These are phyloP conservation scores for Rhynchospora pubera DNA, from an alignment of 176 grass and related monocot species.

Conservation along the genomic window DNA sequence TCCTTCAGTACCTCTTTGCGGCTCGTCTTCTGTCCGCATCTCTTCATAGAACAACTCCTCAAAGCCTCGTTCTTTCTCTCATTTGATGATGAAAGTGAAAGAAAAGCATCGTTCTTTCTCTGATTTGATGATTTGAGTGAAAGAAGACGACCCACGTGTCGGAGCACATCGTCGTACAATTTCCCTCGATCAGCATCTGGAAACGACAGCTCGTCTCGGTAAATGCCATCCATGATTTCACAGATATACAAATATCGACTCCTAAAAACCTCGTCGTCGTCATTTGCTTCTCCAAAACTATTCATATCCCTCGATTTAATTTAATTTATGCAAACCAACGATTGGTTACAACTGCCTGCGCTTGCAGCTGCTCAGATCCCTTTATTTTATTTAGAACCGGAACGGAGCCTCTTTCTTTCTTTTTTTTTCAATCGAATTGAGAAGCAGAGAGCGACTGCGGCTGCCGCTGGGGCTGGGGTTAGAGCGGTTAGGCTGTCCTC, in stretches of 20 bases:
- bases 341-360: background rate
- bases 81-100: background rate
- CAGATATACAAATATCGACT: background rate
- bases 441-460: background rate
- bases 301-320: too few relatives aligned
- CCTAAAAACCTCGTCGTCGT: background rate
- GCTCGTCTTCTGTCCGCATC: background rate
- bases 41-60: background rate
- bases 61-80: background rate
- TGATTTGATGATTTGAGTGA: background rate
- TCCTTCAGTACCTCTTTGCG: background rate
- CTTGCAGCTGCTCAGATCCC: background rate
- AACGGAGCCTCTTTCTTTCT: background rate
- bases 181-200: background rate
- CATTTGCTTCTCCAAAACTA: too few relatives aligned
- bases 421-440: background rate
- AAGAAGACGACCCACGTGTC: background rate
- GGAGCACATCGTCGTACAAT: background rate
- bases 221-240: background rate
- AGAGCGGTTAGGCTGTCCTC: too few relatives aligned
- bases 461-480: too few relatives aligned
- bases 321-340: background rate
- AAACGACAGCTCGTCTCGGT: background rate
- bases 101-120: background rate
- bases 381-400: background rate